Conservation (phyloP, 768 basidiomycete genomes). For the Leccinellum albellum region DNA sequence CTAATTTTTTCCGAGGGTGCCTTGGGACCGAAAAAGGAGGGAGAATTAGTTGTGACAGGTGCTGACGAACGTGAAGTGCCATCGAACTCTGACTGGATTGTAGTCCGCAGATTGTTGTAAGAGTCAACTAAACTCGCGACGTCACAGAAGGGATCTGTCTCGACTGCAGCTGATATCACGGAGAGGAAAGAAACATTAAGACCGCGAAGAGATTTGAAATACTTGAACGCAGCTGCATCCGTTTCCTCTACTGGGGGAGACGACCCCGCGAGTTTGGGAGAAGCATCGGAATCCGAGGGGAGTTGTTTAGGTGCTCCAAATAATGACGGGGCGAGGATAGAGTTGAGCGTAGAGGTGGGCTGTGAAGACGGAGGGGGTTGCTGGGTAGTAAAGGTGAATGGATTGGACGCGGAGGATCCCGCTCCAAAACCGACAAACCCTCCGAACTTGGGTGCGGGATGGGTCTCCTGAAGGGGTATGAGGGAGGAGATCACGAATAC, state of each 20-base stretch:
- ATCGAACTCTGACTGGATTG: conserved; percentile 57
- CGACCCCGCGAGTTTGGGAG: conserved; percentile 10
- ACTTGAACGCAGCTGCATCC: conserved; percentile 42
- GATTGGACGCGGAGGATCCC: conserved; percentile 23
- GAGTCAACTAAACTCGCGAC: conserved; percentile 50
- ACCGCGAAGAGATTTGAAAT: conserved; percentile 69
- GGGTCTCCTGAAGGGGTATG: conserved; percentile 19
- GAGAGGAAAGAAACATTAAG: conserved; percentile 64
- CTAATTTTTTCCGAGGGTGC: conserved; percentile 15
- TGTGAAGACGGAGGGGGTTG: conserved; percentile 13
- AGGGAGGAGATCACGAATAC: conserved; percentile 11
- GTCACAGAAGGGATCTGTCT: conserved; percentile 70
- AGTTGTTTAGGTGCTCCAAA: background rate
- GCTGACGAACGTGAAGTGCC: conserved; percentile 18
- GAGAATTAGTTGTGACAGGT: conserved; percentile 8
- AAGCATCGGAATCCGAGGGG: conserved; percentile 28
- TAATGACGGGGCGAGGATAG: conserved; percentile 25
- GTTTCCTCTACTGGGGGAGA: conserved; percentile 25
- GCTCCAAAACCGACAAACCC: conserved; percentile 54
- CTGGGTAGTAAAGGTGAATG: conserved; percentile 41
- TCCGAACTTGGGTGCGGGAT: conserved; percentile 43
- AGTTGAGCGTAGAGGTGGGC: conserved; percentile 7
- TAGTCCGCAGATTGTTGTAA: conserved; percentile 54
- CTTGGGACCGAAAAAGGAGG: conserved; percentile 11
- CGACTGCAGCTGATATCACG: conserved; percentile 54